Evolutionary conservation across 2,329 filamentous ascomycete species (phyloP), one percentile per base, ranked within the genome.

Genomic region (Nothophaeocryptopus gaeumannii): DNA sequence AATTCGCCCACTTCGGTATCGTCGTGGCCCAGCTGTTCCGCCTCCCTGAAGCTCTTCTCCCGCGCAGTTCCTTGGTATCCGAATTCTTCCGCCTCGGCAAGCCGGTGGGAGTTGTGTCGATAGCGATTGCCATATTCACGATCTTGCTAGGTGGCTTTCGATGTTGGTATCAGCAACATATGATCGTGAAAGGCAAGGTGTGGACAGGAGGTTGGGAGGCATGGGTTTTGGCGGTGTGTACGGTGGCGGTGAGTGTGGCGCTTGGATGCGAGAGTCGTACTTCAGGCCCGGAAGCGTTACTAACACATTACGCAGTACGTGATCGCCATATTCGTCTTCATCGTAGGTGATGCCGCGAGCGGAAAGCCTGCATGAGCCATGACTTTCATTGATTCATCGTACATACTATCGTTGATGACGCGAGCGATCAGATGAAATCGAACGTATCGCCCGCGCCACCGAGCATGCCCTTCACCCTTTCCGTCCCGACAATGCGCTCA

Each of bases 401-500:
- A 8, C 37, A 20, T 20, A 11, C 16, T 14, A 33, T 29, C n/a
- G n/a, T n/a, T n/a, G n/a, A n/a, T n/a, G n/a, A n/a, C n/a, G n/a
- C n/a, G n/a, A n/a, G 9, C 14, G 31, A 26, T 53, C 48, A 96
- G 54, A 95, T 78, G 77, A 97, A 97, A 66, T 96, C 91, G 80
- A 97, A 99, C 1, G 88, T 93, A 79, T 97, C 92, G 12, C 65
- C 65, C 31, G 46, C 51, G 3, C 81, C 81, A 3, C 84, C 85
- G 49, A 96, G 75, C 89, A 99, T 93, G 67, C 83, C 88, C 12
- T 83, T 84, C 5, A 93, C 83, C 55, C 93, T 81, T 72, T 86
- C 82, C 2, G 80, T 88, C 1, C 93, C 93, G 2, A 91, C 91
- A 34, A 97, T 75, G 50, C 93, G 80, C 76, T 99, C 93, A 62